Evolutionary conservation across 2,329 filamentous ascomycete species (phyloP), one percentile per base, ranked within the genome.

Genomic region (Alternaria sp.): DNA sequence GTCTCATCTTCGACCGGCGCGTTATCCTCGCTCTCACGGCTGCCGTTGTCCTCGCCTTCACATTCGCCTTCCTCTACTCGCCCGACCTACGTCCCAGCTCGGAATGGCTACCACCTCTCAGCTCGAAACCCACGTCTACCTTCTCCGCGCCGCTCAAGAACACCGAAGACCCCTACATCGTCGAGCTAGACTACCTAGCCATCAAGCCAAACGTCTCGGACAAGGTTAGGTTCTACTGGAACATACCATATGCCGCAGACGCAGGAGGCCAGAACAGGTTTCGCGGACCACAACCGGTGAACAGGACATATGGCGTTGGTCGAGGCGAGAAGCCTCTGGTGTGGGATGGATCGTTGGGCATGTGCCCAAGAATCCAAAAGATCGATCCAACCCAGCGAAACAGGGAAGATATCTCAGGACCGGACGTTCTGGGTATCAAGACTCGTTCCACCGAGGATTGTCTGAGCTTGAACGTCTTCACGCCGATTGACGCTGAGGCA

Each of bases 401-500:
- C 50, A 63, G 66, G 33, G 50, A 76, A 9, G 74, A 76, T 51
- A 64, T 78, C 26, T 66, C 72, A 2, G 71, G 69, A 9, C 71
- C 72, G 5, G 70, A 75, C 4, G 67, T 77, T 6, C 55, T 72
- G 15, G 75, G 75, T 6, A 71, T 76, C 44, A 68, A 72, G 15
- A 67, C 74, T 8, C 63, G 69, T 21, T 65, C 56, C 21, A 78
- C 74, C 2, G 75, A 78, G 57, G 81, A 84, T 26, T 84, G 83
- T 56, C 63, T 84, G 68, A 84, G 80, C 66, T 70, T 84, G 20
- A 77, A 78, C 45, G 75, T 78, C 9, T 78, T 78, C 55, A 73
- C 73, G 30, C 75, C 75, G 4, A 66, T 73, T 33, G 75, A 78
- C 61, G 75, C 75, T 11, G 69, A 77, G 51, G 57, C 75, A 26